Base-by-base conservation (phyloP, 1,284 basidiomycete species). In the Ustilago shanxiensis region DNA sequence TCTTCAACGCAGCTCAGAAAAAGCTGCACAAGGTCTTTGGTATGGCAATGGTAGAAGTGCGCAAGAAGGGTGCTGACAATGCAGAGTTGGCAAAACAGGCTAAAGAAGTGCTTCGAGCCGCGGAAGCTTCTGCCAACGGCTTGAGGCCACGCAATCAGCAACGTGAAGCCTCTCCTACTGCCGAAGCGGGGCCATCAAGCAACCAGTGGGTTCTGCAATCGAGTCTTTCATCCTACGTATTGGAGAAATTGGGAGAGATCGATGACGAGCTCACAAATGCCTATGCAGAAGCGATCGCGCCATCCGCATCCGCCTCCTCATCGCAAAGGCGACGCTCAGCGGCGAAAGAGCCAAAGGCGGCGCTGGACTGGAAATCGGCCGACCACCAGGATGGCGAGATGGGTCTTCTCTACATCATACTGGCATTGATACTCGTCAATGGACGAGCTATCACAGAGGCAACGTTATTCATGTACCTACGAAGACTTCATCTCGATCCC, bases 351-450 rank as follows among this genome's bases (percentile, higher is more conserved):
- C 10, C 45, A 31, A 71, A 72, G 41, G 31, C 66, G 24, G 74
- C 70, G 2, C 20, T 76, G n/a, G 68, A 71, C 55, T 76, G 73
- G 73, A 58, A 37, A 18, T 57, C 57, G 3, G 76, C 78, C 2
- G 76, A 79, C 45, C 58, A 63, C 8, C 81, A 84, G 53, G 70
- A 67, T 20, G 82, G 77, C 20, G 72, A 72, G 44, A 81, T 81
- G 70, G 85, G 85, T 7, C 63, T 87, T 2, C 58, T 86, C 7
- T 84, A 82, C 26, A 56, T 85, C 26, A 66, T 87, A 1, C 66
- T 87, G 3, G 81, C 80, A 11, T 61, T 86, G 37, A 85, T 86
- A 20, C 75, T 87, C 29, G 81, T 86, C 60, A 85, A 82, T 37
- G 84, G 84, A 31, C 77, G 84, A 13, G 70, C 73, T 1, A 74